phyloP scores from a whole-genome alignment of 164 flowering plant species.

The grape (Vitis vinifera) region ASM3070453v1 NC_081818.1:885501-886000 shows the following conservation, averaged over 20 bases:
- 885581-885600: neutral
- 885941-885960: slow-evolving; percentile 88
- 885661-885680: slow-evolving; percentile 91
- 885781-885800: slow-evolving; percentile 88
- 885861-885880: slow-evolving; percentile 3
- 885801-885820: slow-evolving; percentile 89
- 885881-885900: slow-evolving; percentile 2
- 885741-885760: slow-evolving; percentile 84
- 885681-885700: slow-evolving; percentile 87
- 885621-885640: slow-evolving; percentile 5
- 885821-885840: slow-evolving; percentile 99
- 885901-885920: slow-evolving; percentile 1
- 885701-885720: slow-evolving; percentile 50
- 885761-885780: slow-evolving; percentile 82
- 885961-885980: slow-evolving; percentile 95
- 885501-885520: slow-evolving; percentile 85
- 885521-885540: slow-evolving; percentile 89
- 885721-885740: slow-evolving; percentile 58
- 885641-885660: slow-evolving; percentile 33
- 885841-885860: slow-evolving; percentile 11
- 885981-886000: slow-evolving; percentile 85
- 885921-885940: slow-evolving; percentile 38
- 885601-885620: neutral
- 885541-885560: slow-evolving; percentile 76
- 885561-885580: slow-evolving; percentile 71